Conservation (phyloP, 208 protist genomes). For the Acanthamoeba royreba region DNA sequence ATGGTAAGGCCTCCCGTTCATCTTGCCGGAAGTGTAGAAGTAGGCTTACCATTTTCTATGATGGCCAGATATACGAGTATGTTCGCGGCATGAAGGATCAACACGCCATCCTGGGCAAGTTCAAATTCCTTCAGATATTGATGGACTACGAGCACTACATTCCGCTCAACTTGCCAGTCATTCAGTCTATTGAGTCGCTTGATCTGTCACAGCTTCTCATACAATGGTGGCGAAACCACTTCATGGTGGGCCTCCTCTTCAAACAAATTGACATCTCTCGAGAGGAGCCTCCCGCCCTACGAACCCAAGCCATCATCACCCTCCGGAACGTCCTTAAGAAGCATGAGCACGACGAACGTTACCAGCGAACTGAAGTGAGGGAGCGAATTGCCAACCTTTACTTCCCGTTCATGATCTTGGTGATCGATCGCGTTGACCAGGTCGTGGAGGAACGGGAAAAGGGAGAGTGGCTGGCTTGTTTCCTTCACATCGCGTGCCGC, state of each 20-base stretch:
- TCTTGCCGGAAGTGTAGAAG: neutral
- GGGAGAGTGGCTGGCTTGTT: neutral
- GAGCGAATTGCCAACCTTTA: neutral
- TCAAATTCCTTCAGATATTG: slow-evolving; percentile 21
- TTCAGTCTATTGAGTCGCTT: neutral
- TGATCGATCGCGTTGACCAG: neutral
- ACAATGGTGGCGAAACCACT: neutral
- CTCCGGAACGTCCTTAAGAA: neutral
- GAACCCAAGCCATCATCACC: neutral
- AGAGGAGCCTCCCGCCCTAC: neutral
- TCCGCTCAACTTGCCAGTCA: neutral
- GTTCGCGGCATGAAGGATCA: neutral
- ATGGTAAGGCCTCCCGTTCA: neutral
- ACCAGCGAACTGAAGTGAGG: neutral
- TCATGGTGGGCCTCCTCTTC: slow-evolving; percentile 54
- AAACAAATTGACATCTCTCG: slow-evolving; percentile 10
- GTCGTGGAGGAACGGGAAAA: neutral
- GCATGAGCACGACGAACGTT: neutral
- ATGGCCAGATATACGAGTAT: neutral
- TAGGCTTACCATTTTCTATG: neutral
- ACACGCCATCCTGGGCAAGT: neutral
- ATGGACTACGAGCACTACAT: slow-evolving; percentile 18
- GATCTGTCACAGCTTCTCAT: neutral
- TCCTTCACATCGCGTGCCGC: neutral
- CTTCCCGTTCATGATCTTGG: neutral